Evolutionary conservation across 768 basidiomycete genomes (phyloP).

Genomic region (Hypholoma fasciculare): DNA sequence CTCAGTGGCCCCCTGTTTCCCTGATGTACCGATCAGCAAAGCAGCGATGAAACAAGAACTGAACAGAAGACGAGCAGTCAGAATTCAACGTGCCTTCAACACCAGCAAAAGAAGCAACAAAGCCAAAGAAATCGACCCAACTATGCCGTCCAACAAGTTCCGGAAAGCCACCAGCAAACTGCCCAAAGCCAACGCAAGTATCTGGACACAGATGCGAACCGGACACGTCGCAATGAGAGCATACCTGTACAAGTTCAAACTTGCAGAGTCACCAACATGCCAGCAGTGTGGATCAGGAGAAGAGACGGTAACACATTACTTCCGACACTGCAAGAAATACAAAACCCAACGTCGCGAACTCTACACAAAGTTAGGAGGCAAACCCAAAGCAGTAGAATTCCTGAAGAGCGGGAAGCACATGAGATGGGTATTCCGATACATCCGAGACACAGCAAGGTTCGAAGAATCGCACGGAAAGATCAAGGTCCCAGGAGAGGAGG

Average conservation of each 20-base stretch:
- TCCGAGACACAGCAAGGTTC: not conserved
- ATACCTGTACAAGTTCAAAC: conserved; percentile 27
- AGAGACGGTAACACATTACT: conserved; percentile 30
- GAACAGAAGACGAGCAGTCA: conserved; percentile 12
- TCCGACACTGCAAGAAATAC: conserved; percentile 28
- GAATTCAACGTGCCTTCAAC: conserved; percentile 6
- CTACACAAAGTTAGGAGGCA: not conserved
- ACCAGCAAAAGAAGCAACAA: conserved; percentile 8
- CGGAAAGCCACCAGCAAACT: conserved; percentile 9
- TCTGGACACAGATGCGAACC: conserved; percentile 30
- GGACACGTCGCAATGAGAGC: conserved; percentile 28
- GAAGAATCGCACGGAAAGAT: not conserved
- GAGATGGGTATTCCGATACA: not conserved
- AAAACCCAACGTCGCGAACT: not conserved
- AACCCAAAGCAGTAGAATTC: too few species aligned
- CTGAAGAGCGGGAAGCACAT: not conserved
- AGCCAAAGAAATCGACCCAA: conserved; percentile 10
- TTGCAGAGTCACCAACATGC: conserved; percentile 25
- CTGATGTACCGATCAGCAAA: conserved; percentile 9
- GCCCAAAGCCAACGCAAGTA: conserved; percentile 13
- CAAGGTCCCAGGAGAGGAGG: too few species aligned
- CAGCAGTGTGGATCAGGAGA: conserved; percentile 15
- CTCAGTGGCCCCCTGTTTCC: too few species aligned
- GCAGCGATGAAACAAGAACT: conserved; percentile 11
- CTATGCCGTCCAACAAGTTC: conserved; percentile 15